Conservation (phyloP, 2,329 filamentous ascomycete genomes). For the Phialophora tarda region DNA sequence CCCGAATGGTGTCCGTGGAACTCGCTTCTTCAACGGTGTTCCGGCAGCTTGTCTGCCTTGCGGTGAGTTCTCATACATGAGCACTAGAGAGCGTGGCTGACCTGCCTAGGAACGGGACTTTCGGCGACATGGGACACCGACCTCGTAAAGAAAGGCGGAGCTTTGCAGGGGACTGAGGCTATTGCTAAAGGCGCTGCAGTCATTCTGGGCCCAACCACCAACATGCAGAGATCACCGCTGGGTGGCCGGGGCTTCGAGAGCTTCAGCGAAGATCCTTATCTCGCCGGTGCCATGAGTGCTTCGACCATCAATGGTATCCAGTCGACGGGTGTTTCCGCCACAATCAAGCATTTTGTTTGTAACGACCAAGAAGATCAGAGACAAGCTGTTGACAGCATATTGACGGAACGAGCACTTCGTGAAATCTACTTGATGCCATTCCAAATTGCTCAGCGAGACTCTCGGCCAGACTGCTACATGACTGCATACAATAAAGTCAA, state of each 20-base stretch:
- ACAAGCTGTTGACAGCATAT: slow-evolving; percentile 50
- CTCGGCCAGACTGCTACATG: slow-evolving; percentile 63
- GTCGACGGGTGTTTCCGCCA: slow-evolving; percentile 73
- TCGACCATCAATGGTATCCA: slow-evolving; percentile 76
- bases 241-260: slow-evolving; percentile 89
- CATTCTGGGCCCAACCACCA: slow-evolving; percentile 76
- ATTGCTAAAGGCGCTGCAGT: slow-evolving; percentile 76
- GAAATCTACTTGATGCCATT: slow-evolving; percentile 70
- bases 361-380: slow-evolving; percentile 56
- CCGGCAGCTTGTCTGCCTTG: slow-evolving; percentile 79
- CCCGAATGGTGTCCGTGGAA: slow-evolving; percentile 72
- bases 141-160: slow-evolving; percentile 71
- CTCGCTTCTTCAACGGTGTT: slow-evolving; percentile 69
- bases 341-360: slow-evolving; percentile 69
- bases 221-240: slow-evolving; percentile 79
- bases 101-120: slow-evolving; percentile 66
- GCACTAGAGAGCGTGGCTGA: slow-evolving; percentile 7
- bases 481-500: slow-evolving; percentile 65
- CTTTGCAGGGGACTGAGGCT: slow-evolving; percentile 72
- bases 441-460: slow-evolving; percentile 63
- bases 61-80: slow-evolving; percentile 24
- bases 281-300: slow-evolving; percentile 75
- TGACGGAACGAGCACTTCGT: slow-evolving; percentile 60
- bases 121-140: slow-evolving; percentile 79
- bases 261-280: slow-evolving; percentile 79